Percentiles rank a stretch among this genome's conserved stretches.
phyloP scores from a whole-genome alignment of 2,329 filamentous ascomycete genomes.

The Neospermospora avenae region DNA sequence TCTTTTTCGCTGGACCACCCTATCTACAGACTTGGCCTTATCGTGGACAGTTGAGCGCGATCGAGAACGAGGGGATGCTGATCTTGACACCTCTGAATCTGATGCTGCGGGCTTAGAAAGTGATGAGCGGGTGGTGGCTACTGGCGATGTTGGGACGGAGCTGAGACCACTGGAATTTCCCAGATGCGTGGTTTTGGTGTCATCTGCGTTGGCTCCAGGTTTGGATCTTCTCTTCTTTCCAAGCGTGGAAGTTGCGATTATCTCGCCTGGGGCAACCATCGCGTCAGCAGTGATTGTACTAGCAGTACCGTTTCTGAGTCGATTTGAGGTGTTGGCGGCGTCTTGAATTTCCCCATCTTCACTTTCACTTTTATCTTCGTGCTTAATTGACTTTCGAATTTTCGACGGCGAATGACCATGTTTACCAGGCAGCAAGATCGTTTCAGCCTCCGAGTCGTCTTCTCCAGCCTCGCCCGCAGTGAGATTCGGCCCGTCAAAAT shows the following conservation, averaged over 20 bases:
- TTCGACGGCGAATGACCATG: slow-evolving; percentile 63
- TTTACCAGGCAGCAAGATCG: slow-evolving; percentile 64
- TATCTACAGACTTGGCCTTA: slow-evolving; percentile 40
- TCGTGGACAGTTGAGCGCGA: slow-evolving; percentile 20
- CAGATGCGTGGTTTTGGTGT: slow-evolving; percentile 22
- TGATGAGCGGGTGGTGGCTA: slow-evolving; percentile 31
- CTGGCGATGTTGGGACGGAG: slow-evolving; percentile 55
- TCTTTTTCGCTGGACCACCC: slow-evolving; percentile 41
- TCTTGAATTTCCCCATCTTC: slow-evolving; percentile 46
- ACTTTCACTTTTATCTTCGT: slow-evolving; percentile 61
- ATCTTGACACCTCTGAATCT: slow-evolving; percentile 47
- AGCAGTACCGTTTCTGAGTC: neutral
- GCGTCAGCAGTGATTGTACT: neutral
- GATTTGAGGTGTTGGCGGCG: slow-evolving; percentile 17
- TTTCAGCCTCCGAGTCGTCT: slow-evolving; percentile 69
- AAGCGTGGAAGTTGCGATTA: slow-evolving; percentile 35
- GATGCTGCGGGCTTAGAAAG: slow-evolving; percentile 43
- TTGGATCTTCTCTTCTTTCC: slow-evolving; percentile 50
- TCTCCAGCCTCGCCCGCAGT: slow-evolving; percentile 22
- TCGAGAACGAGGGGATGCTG: slow-evolving; percentile 32
- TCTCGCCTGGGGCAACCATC: slow-evolving; percentile 24
- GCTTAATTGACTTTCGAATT: slow-evolving; percentile 57
- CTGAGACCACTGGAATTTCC: slow-evolving; percentile 52
- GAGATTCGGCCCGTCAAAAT: slow-evolving; percentile 21
- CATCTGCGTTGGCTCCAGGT: slow-evolving; percentile 25